A percentile compares a stretch with the other conserved stretches of the same genome.
phyloP scores from a whole-genome alignment of 2,329 filamentous ascomycete species.

The Alternaria postmessia region DNA sequence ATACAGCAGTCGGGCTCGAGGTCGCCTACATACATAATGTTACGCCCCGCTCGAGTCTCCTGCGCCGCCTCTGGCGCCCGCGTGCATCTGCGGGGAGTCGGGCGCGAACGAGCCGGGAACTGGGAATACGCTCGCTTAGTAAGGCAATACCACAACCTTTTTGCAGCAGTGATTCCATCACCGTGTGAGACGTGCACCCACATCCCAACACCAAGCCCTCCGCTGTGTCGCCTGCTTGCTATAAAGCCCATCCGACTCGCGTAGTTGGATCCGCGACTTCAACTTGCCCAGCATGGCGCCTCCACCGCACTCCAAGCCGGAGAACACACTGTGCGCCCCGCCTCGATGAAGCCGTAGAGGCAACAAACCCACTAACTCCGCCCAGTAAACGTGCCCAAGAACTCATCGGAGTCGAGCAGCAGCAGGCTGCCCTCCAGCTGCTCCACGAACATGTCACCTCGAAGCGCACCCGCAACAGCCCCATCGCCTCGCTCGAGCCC shows the following conservation, averaged over 20 bases:
- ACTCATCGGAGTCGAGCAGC: conserved; percentile 96
- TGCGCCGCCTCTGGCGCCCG: not conserved
- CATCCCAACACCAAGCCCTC: conserved; percentile 20
- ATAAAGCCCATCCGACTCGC: conserved; percentile 38
- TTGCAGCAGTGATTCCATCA: conserved; percentile 27
- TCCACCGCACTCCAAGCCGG: conserved; percentile 94
- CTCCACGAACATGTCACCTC: conserved; percentile 99
- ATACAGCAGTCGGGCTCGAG: too few species aligned
- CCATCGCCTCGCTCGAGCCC: conserved; percentile 94
- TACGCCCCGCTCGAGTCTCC: not conserved
- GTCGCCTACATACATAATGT: too few species aligned
- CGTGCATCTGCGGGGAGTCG: conserved; percentile 5
- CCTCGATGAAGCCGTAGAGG: conserved; percentile 1
- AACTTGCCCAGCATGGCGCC: conserved; percentile 76
- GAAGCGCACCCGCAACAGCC: conserved; percentile 96
- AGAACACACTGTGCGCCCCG: conserved; percentile 80
- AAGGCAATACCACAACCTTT: conserved; percentile 24
- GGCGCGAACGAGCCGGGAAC: not conserved
- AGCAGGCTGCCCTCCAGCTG: conserved; percentile 87
- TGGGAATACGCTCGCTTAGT: conserved; percentile 25
- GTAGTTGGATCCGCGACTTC: conserved; percentile 36
- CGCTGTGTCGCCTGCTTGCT: conserved; percentile 42
- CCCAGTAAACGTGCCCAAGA: conserved; percentile 81
- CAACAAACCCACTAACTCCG: conserved; percentile 14
- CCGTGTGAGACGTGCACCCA: conserved; percentile 29